Conservation (phyloP, 768 basidiomycete species). For the Rhizopogon rudus region DNA sequence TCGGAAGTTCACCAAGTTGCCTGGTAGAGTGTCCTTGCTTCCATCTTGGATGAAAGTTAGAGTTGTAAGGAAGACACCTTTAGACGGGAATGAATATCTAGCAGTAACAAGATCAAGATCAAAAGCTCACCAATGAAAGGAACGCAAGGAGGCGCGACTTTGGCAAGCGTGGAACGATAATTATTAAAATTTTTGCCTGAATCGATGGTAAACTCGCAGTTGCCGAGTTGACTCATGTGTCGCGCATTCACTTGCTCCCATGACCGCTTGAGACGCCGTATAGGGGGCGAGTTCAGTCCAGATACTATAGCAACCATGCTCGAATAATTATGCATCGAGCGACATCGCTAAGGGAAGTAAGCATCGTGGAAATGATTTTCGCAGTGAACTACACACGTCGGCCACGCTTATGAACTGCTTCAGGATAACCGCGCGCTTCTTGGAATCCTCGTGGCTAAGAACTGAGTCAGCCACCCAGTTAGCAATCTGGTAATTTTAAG, state of each 20-base stretch:
- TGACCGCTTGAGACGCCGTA: constrained; percentile 87
- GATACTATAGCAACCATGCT: constrained; percentile 97
- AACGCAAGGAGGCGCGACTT: constrained; percentile 58
- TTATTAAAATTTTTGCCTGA: constrained; percentile 93
- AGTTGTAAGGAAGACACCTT: no score
- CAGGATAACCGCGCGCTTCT: constrained; percentile 72
- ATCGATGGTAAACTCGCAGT: constrained; percentile 87
- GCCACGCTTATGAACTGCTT: constrained; percentile 92
- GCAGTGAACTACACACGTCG: constrained; percentile 54
- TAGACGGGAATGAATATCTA: no score
- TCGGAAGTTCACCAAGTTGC: no score
- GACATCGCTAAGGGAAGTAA: constrained; percentile 66
- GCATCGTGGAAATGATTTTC: not conserved
- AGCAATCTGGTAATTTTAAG: constrained; percentile 58
- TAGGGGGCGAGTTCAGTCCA: constrained; percentile 89
- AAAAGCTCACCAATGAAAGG: no score
- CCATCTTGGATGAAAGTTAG: no score
- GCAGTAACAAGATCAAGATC: no score
- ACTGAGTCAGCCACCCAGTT: constrained; percentile 89
- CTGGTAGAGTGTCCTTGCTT: no score
- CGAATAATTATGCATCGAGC: constrained; percentile 87
- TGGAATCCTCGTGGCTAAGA: constrained; percentile 76
- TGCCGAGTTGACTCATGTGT: constrained; percentile 64
- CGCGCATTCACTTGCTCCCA: constrained; percentile 86
- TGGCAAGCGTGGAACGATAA: constrained; percentile 80